Evolutionary conservation across 208 protist species (phyloP).

Genomic region (Trypanosoma theileri): DNA sequence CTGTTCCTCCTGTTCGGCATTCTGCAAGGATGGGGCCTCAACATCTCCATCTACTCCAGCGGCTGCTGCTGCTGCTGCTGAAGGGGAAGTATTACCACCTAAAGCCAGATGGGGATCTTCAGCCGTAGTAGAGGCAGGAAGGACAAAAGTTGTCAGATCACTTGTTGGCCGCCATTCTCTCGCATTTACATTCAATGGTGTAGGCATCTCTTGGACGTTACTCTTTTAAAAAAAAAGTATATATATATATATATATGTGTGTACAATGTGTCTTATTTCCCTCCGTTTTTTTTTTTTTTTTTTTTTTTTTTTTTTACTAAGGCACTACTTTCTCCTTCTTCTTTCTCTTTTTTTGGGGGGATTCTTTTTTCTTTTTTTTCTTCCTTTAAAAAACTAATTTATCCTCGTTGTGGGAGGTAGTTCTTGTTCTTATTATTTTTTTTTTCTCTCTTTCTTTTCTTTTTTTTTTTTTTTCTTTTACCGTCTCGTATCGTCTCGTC

Average conservation of each 20-base stretch:
- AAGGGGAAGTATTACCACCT: neutral
- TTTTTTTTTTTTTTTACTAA: constrained; percentile 17
- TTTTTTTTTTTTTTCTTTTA: constrained; percentile 2
- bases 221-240: neutral
- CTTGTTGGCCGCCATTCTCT: constrained; percentile 76
- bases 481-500: neutral
- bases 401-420: neutral
- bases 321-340: constrained; percentile 18
- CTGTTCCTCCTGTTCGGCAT: neutral
- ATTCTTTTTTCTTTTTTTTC: constrained; percentile 26
- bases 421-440: constrained; percentile 4
- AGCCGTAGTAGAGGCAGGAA: constrained; percentile 39
- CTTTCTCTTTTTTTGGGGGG: constrained; percentile 21
- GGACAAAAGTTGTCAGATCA: constrained; percentile 39
- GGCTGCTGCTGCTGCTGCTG: neutral
- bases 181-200: constrained; percentile 65
- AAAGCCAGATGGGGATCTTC: neutral
- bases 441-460: constrained; percentile 10
- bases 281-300: constrained; percentile 13
- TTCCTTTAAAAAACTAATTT: neutral
- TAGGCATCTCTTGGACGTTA: neutral
- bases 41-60: constrained; percentile 7
- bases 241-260: no score
- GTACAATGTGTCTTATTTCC: neutral
- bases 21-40: neutral